phyloP scores from a whole-genome alignment of 2,329 filamentous ascomycete species.

The Calonectria honghensis region DNA sequence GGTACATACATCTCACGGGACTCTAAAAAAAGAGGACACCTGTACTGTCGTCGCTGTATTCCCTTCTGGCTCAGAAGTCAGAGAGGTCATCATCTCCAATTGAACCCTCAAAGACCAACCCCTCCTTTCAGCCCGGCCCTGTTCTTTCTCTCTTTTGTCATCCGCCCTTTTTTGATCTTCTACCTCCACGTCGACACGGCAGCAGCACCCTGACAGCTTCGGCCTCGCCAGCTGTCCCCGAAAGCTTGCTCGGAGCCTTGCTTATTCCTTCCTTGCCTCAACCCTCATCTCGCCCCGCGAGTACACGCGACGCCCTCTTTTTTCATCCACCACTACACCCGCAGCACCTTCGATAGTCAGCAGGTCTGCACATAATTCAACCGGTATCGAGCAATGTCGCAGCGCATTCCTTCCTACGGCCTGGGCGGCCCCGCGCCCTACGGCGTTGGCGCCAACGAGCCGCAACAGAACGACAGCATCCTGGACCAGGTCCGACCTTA shows the following conservation, averaged over 20 bases:
- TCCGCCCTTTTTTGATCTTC: constrained; percentile 23
- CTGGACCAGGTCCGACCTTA: constrained; percentile 94
- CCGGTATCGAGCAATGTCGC: constrained; percentile 59
- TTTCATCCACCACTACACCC: constrained; percentile 24
- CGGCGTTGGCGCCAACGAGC: constrained; percentile 73
- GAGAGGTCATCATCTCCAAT: constrained; percentile 53
- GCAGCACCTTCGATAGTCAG: constrained; percentile 48
- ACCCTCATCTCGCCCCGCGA: constrained; percentile 3
- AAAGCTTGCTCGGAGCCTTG: constrained; percentile 26
- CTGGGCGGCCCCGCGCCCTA: constrained; percentile 83
- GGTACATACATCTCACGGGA: constrained; percentile 58
- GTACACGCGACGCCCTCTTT: constrained; percentile 20
- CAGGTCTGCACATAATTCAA: constrained; percentile 53
- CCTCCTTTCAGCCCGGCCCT: constrained; percentile 34
- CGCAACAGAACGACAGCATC: constrained; percentile 76
- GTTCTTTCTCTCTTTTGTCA: constrained; percentile 38
- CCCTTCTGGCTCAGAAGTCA: constrained; percentile 54
- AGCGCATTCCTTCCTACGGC: constrained; percentile 86
- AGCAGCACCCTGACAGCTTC: constrained; percentile 32
- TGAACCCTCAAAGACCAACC: constrained; percentile 51
- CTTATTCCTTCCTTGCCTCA: constrained; percentile 23
- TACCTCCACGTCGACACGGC: constrained; percentile 26
- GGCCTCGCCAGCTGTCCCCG: constrained; percentile 36
- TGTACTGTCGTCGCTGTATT: constrained; percentile 54
- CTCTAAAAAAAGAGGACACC: constrained; percentile 59